phyloP scores from a whole-genome alignment of 257 asterid species.

The Perilla frutescens region DNA sequence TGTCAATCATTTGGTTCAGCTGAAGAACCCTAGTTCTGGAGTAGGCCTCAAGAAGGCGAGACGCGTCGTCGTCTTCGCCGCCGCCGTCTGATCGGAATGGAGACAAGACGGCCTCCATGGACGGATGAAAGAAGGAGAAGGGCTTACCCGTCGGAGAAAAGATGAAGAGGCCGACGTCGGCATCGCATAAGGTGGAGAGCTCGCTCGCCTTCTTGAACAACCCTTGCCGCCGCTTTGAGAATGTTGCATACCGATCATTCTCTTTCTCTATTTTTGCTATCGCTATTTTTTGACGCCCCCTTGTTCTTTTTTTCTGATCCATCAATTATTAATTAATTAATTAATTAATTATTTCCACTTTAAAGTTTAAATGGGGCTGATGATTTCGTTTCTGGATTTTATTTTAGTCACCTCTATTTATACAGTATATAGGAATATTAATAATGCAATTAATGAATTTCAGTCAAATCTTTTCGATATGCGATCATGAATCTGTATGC shows the following conservation, averaged over 20 bases:
- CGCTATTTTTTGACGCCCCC: constrained; percentile 42
- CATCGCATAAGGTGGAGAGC: constrained; percentile 35
- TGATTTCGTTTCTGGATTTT: background rate
- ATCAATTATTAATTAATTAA: too few species aligned
- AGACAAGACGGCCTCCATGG: constrained; percentile 24
- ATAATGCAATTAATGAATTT: background rate
- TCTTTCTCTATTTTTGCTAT: constrained; percentile 37
- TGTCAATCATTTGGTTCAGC: constrained; percentile 24
- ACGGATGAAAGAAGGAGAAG: constrained; percentile 53
- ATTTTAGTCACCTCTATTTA: background rate
- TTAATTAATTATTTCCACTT: too few species aligned
- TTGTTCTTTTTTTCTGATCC: constrained; percentile 33
- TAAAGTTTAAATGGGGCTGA: background rate
- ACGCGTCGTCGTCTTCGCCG: background rate
- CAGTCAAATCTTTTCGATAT: constrained; percentile 26
- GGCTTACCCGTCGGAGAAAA: constrained; percentile 54
- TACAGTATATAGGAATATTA: constrained; percentile 8
- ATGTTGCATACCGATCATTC: constrained; percentile 28
- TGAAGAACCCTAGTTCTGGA: constrained; percentile 34
- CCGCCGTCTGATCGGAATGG: background rate
- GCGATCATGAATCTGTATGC: background rate
- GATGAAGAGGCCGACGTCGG: constrained; percentile 40
- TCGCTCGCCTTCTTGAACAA: constrained; percentile 44
- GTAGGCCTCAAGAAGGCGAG: constrained; percentile 29
- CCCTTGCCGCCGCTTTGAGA: constrained; percentile 44